Evolutionary conservation across 768 basidiomycete genomes (phyloP).

Genomic region (Boletus pseudopeckii): DNA sequence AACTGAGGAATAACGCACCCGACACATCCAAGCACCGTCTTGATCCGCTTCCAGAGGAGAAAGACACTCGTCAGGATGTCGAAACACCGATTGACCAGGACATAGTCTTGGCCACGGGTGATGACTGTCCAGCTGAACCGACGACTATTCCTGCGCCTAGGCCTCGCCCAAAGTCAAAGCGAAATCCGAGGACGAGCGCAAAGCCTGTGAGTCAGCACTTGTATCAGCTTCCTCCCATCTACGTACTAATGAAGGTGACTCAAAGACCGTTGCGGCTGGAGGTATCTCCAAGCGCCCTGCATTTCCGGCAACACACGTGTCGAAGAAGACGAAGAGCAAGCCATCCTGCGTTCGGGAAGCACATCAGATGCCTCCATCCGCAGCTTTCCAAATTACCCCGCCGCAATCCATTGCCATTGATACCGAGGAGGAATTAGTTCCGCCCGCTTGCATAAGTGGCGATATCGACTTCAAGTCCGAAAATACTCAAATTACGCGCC

Average conservation of each 20-base stretch:
- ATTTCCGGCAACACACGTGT: constrained; percentile 15
- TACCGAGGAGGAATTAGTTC: constrained; percentile 13
- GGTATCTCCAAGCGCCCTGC: constrained; percentile 18
- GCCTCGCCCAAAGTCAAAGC: constrained; percentile 12
- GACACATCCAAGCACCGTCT: not conserved
- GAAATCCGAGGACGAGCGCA: constrained; percentile 28
- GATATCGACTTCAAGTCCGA: constrained; percentile 31
- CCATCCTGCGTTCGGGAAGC: constrained; percentile 14
- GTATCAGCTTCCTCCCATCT: not conserved
- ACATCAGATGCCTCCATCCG: constrained; percentile 3
- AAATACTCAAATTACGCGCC: constrained; percentile 9
- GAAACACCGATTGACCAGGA: no score
- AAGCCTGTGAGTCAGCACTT: constrained; percentile 23
- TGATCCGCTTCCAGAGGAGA: constrained; percentile 1
- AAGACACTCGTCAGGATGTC: not conserved
- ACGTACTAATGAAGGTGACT: constrained; percentile 18
- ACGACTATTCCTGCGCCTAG: not conserved
- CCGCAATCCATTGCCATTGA: constrained; percentile 14
- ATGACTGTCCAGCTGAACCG: not conserved
- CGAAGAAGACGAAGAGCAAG: constrained; percentile 19
- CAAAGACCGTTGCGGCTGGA: constrained; percentile 18
- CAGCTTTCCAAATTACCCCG: constrained; percentile 7
- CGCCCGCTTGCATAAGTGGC: constrained; percentile 21
- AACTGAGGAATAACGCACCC: not conserved
- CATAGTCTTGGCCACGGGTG: not conserved